phyloP scores from a whole-genome alignment of 176 grass and related monocot genomes.

The Hsuehochloa calcarea region DNA sequence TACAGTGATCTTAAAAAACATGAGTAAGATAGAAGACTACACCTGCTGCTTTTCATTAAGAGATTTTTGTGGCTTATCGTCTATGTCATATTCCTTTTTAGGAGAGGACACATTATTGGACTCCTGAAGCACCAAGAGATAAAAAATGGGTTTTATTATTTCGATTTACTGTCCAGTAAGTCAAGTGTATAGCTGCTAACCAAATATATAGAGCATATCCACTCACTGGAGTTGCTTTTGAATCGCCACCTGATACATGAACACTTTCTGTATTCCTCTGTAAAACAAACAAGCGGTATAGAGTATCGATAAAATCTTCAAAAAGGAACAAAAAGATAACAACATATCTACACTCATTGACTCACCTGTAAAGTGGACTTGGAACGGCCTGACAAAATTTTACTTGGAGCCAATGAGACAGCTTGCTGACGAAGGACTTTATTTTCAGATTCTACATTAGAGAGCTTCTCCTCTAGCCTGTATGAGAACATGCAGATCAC shows the following conservation, averaged over 20 bases:
- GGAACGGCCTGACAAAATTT: slow-evolving; percentile 86
- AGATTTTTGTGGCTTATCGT: slow-evolving; percentile 93
- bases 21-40: slow-evolving; percentile 2
- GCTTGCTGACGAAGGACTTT: slow-evolving; percentile 99
- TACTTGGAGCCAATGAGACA: slow-evolving; percentile 91
- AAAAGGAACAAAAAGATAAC: slow-evolving; percentile 1
- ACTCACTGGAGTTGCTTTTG: slow-evolving; percentile 63
- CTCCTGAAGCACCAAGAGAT: slow-evolving; percentile 52
- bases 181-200: background rate
- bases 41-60: slow-evolving; percentile 99
- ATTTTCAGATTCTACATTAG: slow-evolving; percentile 99
- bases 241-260: slow-evolving; percentile 47
- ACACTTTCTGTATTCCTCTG: slow-evolving; percentile 84
- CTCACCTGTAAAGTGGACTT: slow-evolving; percentile 86
- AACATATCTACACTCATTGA: slow-evolving; percentile 32
- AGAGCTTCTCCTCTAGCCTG: slow-evolving; percentile 95
- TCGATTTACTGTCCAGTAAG: background rate
- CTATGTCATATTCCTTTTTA: slow-evolving; percentile 80
- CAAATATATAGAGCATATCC: slow-evolving; percentile 15
- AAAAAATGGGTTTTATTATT: slow-evolving; percentile 17
- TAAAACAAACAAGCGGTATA: slow-evolving; percentile 34
- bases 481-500: slow-evolving; percentile 40
- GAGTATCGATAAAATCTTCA: slow-evolving; percentile 22
- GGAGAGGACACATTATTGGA: slow-evolving; percentile 48
- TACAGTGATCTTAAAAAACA: background rate